These are phyloP conservation scores for Gnetum montanum DNA, from an alignment of 75 land plant species.

Conservation along the genomic window DNA sequence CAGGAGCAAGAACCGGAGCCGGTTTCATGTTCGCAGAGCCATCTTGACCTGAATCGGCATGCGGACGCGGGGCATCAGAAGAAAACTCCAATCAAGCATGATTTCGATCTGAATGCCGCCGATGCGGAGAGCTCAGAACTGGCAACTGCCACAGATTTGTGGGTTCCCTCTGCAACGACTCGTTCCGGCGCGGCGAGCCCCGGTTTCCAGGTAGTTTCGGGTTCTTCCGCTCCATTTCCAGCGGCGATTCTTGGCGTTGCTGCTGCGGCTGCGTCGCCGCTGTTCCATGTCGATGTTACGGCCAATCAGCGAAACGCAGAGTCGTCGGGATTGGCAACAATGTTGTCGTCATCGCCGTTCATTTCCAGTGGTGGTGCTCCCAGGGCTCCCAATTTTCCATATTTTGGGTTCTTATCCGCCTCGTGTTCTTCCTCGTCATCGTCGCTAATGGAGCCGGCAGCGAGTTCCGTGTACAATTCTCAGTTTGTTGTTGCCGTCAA, in stretches of 20 bases:
- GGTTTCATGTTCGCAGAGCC: constrained; percentile 21
- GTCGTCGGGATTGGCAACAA: constrained; percentile 1
- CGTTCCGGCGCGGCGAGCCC: constrained; percentile 14
- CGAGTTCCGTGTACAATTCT: no score
- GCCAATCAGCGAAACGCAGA: no score
- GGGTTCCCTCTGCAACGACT: constrained; percentile 5
- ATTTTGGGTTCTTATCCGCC: no score
- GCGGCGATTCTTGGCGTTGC: constrained; percentile 11
- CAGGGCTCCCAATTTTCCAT: constrained; percentile 17
- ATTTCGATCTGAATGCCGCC: constrained; percentile 43
- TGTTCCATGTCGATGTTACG: no score
- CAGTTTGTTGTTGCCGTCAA: constrained; percentile 4
- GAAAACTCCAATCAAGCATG: constrained; percentile 12
- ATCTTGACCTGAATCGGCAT: constrained; percentile 42
- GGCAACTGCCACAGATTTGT: constrained; percentile 9
- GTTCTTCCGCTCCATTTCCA: constrained; percentile 13
- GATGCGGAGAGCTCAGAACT: not conserved
- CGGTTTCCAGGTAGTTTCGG: constrained; percentile 6
- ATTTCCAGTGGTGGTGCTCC: constrained; percentile 7
- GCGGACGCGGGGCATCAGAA: constrained; percentile 9
- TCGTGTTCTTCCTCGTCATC: no score
- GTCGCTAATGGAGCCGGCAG: no score
- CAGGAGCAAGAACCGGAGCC: constrained; percentile 3
- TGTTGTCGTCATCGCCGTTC: not conserved
- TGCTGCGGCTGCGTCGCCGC: no score